Conservation (phyloP, 768 basidiomycete genomes). For the Pluteus cervinus region DNA sequence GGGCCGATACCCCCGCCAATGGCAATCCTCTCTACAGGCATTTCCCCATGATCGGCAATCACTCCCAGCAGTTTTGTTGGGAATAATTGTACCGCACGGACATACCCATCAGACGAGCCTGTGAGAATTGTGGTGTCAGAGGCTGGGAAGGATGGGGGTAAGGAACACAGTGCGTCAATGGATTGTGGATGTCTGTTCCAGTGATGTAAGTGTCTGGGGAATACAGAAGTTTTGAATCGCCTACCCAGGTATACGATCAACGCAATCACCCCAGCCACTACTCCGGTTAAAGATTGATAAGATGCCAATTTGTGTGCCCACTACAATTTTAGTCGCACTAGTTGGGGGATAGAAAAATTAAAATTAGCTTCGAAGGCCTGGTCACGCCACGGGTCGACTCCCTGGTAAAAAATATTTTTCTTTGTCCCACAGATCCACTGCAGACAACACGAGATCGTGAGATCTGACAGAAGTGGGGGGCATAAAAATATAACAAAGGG, state of each 20-base stretch:
- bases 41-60: conserved; percentile 87
- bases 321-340: conserved; percentile 75
- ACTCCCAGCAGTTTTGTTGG: conserved; percentile 89
- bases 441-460: not conserved
- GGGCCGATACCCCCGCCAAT: conserved; percentile 39
- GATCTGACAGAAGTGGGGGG: not conserved
- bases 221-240: conserved; percentile 18
- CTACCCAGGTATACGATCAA: conserved; percentile 84
- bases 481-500: conserved; percentile 7
- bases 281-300: conserved; percentile 85
- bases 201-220: no score
- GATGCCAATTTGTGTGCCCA: conserved; percentile 87
- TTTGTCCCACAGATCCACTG: conserved; percentile 5
- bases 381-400: conserved; percentile 10
- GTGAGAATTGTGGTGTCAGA: conserved; percentile 75
- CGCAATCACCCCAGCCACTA: conserved; percentile 88
- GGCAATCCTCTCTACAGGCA: conserved; percentile 84
- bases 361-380: conserved; percentile 7
- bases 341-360: conserved; percentile 9
- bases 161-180: conserved; percentile 76
- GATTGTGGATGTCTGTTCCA: conserved; percentile 76
- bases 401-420: conserved; percentile 1
- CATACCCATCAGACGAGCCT: conserved; percentile 87
- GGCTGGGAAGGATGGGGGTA: conserved; percentile 57
- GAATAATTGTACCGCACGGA: conserved; percentile 81